Conservation (phyloP, 1,139 yeast species). For the Lodderomyces elongisporus region DNA sequence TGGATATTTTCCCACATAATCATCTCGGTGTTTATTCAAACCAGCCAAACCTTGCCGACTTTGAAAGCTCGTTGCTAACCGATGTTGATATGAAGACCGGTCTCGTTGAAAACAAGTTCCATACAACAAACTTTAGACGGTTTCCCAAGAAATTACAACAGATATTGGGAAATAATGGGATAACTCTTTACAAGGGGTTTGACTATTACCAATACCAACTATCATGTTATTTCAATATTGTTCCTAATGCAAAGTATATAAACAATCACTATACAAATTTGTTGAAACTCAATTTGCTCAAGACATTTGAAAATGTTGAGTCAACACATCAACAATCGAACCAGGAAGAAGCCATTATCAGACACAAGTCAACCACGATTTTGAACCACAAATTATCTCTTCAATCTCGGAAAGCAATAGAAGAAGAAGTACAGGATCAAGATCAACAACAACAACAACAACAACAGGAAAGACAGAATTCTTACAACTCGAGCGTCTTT, state of each 20-base stretch:
- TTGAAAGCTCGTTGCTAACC: slow-evolving; percentile 28
- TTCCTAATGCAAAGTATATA: slow-evolving; percentile 24
- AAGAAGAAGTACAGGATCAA: slow-evolving; percentile 2
- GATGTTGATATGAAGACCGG: slow-evolving; percentile 22
- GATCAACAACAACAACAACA: slow-evolving; percentile 16
- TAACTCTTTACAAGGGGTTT: slow-evolving; percentile 33
- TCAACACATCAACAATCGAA: slow-evolving; percentile 26
- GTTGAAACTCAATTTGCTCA: slow-evolving; percentile 34
- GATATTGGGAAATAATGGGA: slow-evolving; percentile 28
- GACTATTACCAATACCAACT: slow-evolving; percentile 36
- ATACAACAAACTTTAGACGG: slow-evolving; percentile 19
- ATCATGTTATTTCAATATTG: slow-evolving; percentile 37
- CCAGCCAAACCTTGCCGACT: slow-evolving; percentile 34
- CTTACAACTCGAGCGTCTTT: slow-evolving; percentile 10
- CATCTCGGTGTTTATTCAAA: slow-evolving; percentile 33
- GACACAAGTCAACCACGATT: slow-evolving; percentile 29
- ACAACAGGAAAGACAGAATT: slow-evolving; percentile 5
- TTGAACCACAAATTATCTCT: slow-evolving; percentile 33
- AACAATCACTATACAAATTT: slow-evolving; percentile 39
- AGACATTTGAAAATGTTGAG: slow-evolving; percentile 35
- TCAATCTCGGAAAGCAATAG: slow-evolving; percentile 17
- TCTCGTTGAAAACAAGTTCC: slow-evolving; percentile 21
- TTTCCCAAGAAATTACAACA: slow-evolving; percentile 36
- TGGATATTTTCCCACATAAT: slow-evolving; percentile 37
- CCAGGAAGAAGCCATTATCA: slow-evolving; percentile 26